Percentiles rank a stretch among this genome's conserved stretches.
Conservation (phyloP, 139 green algal genomes). For the Coelastrella sp. region DNA sequence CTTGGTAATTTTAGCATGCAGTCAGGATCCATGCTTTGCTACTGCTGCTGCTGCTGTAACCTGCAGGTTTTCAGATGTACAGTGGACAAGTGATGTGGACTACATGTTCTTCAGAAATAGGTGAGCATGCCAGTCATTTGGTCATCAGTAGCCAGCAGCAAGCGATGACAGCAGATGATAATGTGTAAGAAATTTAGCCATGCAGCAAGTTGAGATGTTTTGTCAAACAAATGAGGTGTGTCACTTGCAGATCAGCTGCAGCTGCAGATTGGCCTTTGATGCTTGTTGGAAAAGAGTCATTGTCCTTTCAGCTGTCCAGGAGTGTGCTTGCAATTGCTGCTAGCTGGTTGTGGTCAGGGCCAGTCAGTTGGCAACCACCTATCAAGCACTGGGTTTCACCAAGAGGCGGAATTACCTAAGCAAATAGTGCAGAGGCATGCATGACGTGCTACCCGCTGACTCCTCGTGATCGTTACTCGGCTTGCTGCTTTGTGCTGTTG, state of each 20-base stretch:
- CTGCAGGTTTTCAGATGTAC: constrained; percentile 13
- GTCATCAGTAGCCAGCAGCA: not conserved
- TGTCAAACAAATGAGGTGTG: not conserved
- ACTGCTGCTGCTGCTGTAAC: not conserved
- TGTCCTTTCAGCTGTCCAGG: not conserved
- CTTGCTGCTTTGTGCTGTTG: not conserved
- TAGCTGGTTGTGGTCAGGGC: not conserved
- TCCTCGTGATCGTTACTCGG: not conserved
- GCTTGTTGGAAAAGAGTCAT: not conserved
- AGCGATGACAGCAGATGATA: not conserved
- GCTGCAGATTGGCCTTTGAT: not conserved
- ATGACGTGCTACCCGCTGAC: not conserved
- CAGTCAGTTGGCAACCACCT: not conserved
- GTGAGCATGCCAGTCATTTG: not conserved
- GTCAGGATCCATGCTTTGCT: not conserved
- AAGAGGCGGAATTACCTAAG: not conserved
- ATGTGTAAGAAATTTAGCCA: not conserved
- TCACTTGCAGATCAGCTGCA: not conserved
- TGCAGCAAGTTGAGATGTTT: not conserved
- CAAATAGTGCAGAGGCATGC: not conserved
- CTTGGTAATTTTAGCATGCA: not conserved
- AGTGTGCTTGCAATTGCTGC: not conserved
- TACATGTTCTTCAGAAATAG: constrained; percentile 45
- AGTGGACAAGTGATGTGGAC: constrained; percentile 2
- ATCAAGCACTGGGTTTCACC: not conserved